These are phyloP conservation scores for Pisolithus albus DNA, from an alignment of 768 basidiomycete genomes.

Conservation along the genomic window DNA sequence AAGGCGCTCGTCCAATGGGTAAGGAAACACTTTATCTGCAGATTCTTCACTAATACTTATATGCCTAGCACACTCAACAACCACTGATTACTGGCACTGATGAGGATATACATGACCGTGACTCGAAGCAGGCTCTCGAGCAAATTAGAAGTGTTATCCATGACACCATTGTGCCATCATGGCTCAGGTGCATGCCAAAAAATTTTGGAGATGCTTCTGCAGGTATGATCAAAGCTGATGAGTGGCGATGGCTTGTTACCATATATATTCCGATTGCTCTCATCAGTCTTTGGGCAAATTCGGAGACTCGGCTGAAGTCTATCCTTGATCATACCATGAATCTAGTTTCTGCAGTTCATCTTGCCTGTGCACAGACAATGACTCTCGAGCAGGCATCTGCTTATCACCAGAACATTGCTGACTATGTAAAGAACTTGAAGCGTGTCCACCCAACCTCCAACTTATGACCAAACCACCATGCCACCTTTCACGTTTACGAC, in stretches of 20 bases:
- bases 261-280: slow-evolving; percentile 16
- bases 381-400: background rate
- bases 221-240: slow-evolving; percentile 15
- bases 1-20: background rate
- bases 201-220: slow-evolving; percentile 12
- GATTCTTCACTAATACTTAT: no score
- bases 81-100: no score
- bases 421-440: slow-evolving; percentile 13
- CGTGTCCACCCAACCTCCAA: slow-evolving; percentile 13
- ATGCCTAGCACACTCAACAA: no score
- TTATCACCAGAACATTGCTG: slow-evolving; percentile 13
- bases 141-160: no score
- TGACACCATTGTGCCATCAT: background rate
- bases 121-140: no score
- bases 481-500: slow-evolving; percentile 24
- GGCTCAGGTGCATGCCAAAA: slow-evolving; percentile 9
- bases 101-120: no score
- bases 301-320: background rate
- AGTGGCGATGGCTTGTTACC: slow-evolving; percentile 10
- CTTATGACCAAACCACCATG: slow-evolving; percentile 24
- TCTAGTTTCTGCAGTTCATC: slow-evolving; percentile 15
- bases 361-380: slow-evolving; percentile 14
- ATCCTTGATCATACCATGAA: slow-evolving; percentile 26
- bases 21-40: no score
- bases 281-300: slow-evolving; percentile 14